Evolutionary conservation across 2,329 filamentous ascomycete species (phyloP).

Genomic region (Colletotrichum agaves): DNA sequence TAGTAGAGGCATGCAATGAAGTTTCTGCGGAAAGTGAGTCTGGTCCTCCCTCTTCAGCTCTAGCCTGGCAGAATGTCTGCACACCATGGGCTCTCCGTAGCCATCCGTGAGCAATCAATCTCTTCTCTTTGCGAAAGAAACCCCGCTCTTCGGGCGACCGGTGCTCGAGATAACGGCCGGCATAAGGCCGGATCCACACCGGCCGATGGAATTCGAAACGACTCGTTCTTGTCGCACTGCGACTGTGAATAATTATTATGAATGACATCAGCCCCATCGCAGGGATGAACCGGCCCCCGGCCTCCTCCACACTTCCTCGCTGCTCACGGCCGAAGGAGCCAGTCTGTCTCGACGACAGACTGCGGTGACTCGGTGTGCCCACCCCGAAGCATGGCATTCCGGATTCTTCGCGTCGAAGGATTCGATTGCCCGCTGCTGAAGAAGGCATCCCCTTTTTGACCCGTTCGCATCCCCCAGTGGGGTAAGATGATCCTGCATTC

Average conservation of each 20-base stretch:
- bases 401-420: conserved; percentile 27
- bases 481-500: conserved; percentile 25
- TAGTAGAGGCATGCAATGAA: not conserved
- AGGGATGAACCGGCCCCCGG: conserved; percentile 23
- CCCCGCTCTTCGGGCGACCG: conserved; percentile 31
- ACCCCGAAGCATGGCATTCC: conserved; percentile 23
- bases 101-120: conserved; percentile 3
- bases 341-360: conserved; percentile 16
- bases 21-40: not conserved
- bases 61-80: not conserved
- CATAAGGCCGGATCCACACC: conserved; percentile 36
- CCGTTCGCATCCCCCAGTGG: conserved; percentile 33
- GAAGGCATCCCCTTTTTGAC: conserved; percentile 8
- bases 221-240: conserved; percentile 21
- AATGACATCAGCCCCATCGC: conserved; percentile 35
- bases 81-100: not conserved
- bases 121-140: not conserved
- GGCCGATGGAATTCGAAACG: conserved; percentile 34
- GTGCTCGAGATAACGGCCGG: conserved; percentile 31
- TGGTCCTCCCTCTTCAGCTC: conserved; percentile 1
- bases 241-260: conserved; percentile 16
- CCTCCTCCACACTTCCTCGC: conserved; percentile 28
- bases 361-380: conserved; percentile 22
- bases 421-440: conserved; percentile 16
- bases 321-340: conserved; percentile 26